Evolutionary conservation across 345 rosid genomes (phyloP), one percentile per base, ranked within the genome.

Genomic region (Limnanthes douglasii): DNA sequence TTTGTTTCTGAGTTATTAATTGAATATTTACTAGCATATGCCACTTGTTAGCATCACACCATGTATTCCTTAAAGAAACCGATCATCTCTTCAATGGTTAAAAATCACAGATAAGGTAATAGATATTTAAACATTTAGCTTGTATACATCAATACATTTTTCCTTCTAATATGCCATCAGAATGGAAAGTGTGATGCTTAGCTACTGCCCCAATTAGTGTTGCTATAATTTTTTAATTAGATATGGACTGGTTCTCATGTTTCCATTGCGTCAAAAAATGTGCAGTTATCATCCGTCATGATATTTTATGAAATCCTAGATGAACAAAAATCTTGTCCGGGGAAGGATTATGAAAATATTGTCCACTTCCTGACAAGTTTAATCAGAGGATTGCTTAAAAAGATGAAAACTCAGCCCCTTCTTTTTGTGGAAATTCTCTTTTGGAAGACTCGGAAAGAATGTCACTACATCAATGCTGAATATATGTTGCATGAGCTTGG

Each of bases 401-500:
- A 70, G 48, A 64, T 90, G 95, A 90, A 77, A 66, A 60, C 50
- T 15, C 94, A 66, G 50, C 98, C 98, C 43, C 81, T 90, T 46
- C 84, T 84, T 51, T 90, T 90, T 53, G 77, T 90, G 45, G 98
- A 90, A 72, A 54, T 74, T 48, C 94, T 90, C 48, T 90, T 84
- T 48, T 68, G 81, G 69, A 90, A 90, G 71, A 68, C 64, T 29
- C 72, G 92, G 22, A 70, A 42, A 64, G 98, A 84, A 59, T 90
- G 98, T 46, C 84, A 84, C 38, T 70, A 64, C 57, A 77, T 84
- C 35, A 72, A 72, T 59, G 90, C 77, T 34, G 98, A 90, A 53
- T 62, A 84, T 54, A 57, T 90, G 53, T 61, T 72, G 65, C 81
- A 79, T 25, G 92, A 90, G 50, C 77, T 90, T 39, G 70, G 81